A percentile compares a stretch with the other conserved stretches of the same genome.
Conservation (phyloP, 306 rosid species). For the Hylodesmum podocarpum region DNA sequence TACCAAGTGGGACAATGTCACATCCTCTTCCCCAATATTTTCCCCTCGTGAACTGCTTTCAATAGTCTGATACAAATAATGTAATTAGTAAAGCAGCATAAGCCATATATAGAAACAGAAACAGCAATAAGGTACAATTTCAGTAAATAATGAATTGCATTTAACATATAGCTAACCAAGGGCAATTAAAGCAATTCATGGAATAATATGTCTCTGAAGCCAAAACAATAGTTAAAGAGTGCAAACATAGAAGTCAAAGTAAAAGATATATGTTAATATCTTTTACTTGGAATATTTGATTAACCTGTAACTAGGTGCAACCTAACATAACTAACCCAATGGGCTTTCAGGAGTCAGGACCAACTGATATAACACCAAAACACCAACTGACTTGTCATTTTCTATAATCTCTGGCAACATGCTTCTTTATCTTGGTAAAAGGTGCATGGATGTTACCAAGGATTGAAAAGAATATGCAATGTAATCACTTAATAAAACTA, state of each 20-base stretch:
- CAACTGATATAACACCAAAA: not conserved
- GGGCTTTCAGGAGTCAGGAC: not conserved
- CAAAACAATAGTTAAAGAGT: not conserved
- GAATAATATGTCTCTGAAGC: not conserved
- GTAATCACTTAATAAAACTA: not conserved
- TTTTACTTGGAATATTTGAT: not conserved
- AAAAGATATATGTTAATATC: not conserved
- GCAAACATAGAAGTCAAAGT: not conserved
- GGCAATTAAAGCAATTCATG: not conserved
- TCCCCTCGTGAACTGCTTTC: conserved; percentile 82
- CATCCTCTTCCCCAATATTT: conserved; percentile 73
- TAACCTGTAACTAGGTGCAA: not conserved
- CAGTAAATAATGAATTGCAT: not conserved
- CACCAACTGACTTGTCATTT: not conserved
- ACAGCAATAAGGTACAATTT: not conserved
- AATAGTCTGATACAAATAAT: conserved; percentile 56
- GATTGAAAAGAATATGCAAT: not conserved
- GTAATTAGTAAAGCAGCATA: conserved; percentile 1
- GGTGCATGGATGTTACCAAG: not conserved
- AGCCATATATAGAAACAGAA: not conserved
- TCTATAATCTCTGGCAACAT: not conserved
- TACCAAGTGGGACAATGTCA: conserved; percentile 82
- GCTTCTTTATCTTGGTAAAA: not conserved
- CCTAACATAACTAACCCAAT: not conserved
- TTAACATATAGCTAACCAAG: not conserved